Base-by-base conservation (phyloP, 768 basidiomycete species). In the Phlebiopsis gigantea region DNA sequence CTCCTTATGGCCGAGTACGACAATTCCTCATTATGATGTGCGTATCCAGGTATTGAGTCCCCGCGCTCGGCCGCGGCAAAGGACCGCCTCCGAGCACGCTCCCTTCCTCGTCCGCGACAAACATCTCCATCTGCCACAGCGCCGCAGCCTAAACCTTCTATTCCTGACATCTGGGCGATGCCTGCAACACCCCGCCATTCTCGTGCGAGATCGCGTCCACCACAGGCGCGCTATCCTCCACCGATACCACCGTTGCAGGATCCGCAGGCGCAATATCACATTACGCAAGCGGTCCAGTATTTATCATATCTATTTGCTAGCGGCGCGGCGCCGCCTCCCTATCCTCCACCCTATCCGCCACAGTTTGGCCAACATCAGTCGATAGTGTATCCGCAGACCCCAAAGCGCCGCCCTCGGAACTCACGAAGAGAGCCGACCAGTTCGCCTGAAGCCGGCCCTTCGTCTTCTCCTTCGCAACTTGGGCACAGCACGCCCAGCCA, bases 221-320 rank as follows among this genome's bases (percentile, higher is more conserved):
- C 58, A 17, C 10, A 53, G 19, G 12, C 55, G 24, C 12, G 41
- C 22, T 48, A 43, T 31, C 49, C 56, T 4, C 45, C 56, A 12
- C 55, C 56, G 22, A 26, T 57, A 4, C n/a, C 58, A 19, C 22
- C 62, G 8, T 26, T 56, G 1, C 58, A 62, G 15, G 61, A 62
- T 29, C 59, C 58, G n/a, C 68, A 75, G n/a, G 69, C 68, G 28
- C 74, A 76, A 19, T 39, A 39, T 17, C 65, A 66, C 65, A 70
- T 46, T 50, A 76, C 31, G 68, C 77, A 76, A 57, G 74, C 75
- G 12, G 71, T 77, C 66, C 72, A 75, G 5, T 69, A 73, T 31
- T 61, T 77, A 28, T 71, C 76, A 17, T 78, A 71, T 56, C 47
- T 77, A 10, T 60, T 77, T 54, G 66, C 72, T 44, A 67, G 65